Base-by-base conservation (phyloP, 2,329 filamentous ascomycete genomes). In the Delphinella strobiligena region DNA sequence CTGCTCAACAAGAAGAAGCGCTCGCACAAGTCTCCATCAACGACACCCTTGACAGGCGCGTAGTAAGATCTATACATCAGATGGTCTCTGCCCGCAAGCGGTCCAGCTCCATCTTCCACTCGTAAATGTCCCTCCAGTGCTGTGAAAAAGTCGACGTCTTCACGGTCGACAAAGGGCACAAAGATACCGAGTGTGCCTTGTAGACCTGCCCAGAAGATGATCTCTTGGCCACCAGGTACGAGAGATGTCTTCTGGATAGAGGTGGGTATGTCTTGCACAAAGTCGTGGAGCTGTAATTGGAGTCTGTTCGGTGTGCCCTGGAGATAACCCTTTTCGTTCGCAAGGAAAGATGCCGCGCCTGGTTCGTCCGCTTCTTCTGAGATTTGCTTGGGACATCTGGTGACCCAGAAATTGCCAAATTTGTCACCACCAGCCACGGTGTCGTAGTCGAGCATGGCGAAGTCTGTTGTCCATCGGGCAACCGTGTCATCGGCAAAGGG, bases 111-210 rank as follows among this genome's bases (percentile, higher is more conserved):
- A 54, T 94, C 88, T 55, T 94, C 86, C 10, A 74, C 77, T 35
- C 89, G 75, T 58, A 99, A 71, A 54, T 93, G 84, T 55, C 82
- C 79, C 63, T 98, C 91, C 17, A 98, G 71, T 45, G 77, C 86
- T 60, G 95, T 88, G 74, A 98, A 98, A 64, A 98, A 96, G 60
- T 96, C 91, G 36, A 93, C 84, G 53, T 96, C 89, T 55, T 96
- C 88, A 29, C 93, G 82, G 46, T 80, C 82, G 34, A 87, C 69
- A 56, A 99, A 96, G 0, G 93, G 91, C 34, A 98, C 82, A 35
- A 98, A 72, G 38, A 94, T 85, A 36, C 89, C 91, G 30, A 99
- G 76, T 0, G 91, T 96, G 36, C 91, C 93, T 62, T 95, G 89
- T 14, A 98, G 69, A 15, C 93, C 93, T 48, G 82, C 83, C 91